Conservation (phyloP, 2,329 filamentous ascomycete genomes). For the Hypoxylon sp. region DNA sequence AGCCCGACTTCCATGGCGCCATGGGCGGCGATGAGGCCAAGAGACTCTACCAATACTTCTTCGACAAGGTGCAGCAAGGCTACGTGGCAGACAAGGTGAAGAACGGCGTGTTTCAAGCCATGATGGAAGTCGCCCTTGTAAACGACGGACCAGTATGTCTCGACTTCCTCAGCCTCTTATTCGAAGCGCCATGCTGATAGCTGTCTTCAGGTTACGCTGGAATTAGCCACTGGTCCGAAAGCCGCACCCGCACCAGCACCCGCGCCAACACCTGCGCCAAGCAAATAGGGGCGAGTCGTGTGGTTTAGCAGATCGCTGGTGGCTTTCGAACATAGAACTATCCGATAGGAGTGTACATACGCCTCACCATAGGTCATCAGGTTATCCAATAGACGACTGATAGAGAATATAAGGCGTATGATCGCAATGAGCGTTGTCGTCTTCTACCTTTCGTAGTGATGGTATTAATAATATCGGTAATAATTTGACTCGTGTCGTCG, state of each 20-base stretch:
- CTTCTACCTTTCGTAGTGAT: constrained; percentile 18
- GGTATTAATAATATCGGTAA: constrained; percentile 34
- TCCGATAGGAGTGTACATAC: background rate
- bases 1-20: constrained; percentile 93
- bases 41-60: constrained; percentile 83
- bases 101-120: constrained; percentile 96
- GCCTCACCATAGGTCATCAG: background rate
- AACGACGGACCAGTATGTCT: constrained; percentile 77
- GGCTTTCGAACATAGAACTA: background rate
- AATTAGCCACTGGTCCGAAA: constrained; percentile 43
- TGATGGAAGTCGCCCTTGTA: constrained; percentile 96
- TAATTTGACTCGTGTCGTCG: constrained; percentile 10
- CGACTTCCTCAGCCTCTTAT: constrained; percentile 50
- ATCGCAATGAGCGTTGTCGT: constrained; percentile 7
- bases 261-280: constrained; percentile 6
- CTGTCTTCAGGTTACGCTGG: constrained; percentile 50
- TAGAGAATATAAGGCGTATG: background rate
- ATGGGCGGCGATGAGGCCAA: constrained; percentile 80
- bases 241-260: constrained; percentile 23
- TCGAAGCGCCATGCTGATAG: constrained; percentile 17
- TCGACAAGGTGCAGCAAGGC: constrained; percentile 74
- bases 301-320: background rate
- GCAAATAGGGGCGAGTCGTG: constrained; percentile 11
- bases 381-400: background rate
- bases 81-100: constrained; percentile 82